Evolutionary conservation across 108 stramenopile genomes (phyloP), one percentile per base, ranked within the genome.

Genomic region (Ochromonas danica): DNA sequence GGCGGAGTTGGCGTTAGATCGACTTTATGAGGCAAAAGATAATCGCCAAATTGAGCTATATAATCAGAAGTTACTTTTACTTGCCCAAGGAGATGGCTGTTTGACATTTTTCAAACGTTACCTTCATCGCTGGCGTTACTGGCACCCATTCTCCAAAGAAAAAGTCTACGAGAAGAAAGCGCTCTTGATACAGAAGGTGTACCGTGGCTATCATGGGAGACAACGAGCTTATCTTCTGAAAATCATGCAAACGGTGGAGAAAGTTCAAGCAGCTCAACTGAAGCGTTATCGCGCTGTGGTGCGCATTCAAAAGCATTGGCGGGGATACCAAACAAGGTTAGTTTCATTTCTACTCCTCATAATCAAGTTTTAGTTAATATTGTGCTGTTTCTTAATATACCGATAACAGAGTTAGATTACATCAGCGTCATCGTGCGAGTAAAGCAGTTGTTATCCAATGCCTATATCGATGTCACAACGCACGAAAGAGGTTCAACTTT

Each of bases 171-270:
- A 17, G 17, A 57, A 57, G 17, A 51, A 67, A 67, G 63, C 63
- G 31, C 6, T 67, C 17, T 6, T 28, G 14, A 67, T 67, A 14
- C 63, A 67, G 25, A 28, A 25, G 31, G 25, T 67, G 14, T 67
- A 25, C 14, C 63, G 63, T 28, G 63, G 63, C 63, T 25, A 67
- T 36, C 63, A 67, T 67, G 63, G 63, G 17, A 3, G 63, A 28
- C 3, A 14, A 6, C 63, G 63, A 28, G 6, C 25, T 28, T 67
- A 10, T 28, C 6, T 67, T 67, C 3, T 67, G 14, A 28, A 36
- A 36, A 36, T 67, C 3, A 3, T 14, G 6, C 63, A 67, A 3
- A 28, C 3, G 31, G 31, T 67, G 63, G 31, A 3, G 31, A 14
- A 22, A 35, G 27, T 6, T 6, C 17, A 10, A 57, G 17, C 17